phyloP scores from a whole-genome alignment of 1,284 basidiomycete genomes.

The Phellinidium pouzarii region DNA sequence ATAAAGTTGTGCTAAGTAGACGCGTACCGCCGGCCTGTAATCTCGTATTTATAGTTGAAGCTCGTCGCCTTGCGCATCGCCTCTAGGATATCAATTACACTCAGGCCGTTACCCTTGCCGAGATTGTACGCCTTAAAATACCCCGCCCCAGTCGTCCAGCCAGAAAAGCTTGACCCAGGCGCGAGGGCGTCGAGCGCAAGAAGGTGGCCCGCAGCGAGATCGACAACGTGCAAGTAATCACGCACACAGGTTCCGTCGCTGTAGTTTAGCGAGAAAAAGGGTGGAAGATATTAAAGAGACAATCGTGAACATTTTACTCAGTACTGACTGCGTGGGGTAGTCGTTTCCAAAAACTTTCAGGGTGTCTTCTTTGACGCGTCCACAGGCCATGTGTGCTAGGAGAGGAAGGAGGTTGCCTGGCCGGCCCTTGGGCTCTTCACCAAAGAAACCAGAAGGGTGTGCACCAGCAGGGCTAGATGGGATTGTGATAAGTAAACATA shows the following conservation, averaged over 20 bases:
- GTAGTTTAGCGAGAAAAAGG: not conserved
- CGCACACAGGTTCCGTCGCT: slow-evolving; percentile 96
- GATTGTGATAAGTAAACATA: slow-evolving; percentile 18
- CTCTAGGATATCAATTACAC: slow-evolving; percentile 89
- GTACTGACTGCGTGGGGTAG: slow-evolving; percentile 84
- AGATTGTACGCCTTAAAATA: slow-evolving; percentile 95
- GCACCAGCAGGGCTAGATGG: slow-evolving; percentile 85
- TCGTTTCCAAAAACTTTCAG: slow-evolving; percentile 97
- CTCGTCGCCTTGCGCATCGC: slow-evolving; percentile 94
- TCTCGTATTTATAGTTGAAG: slow-evolving; percentile 83
- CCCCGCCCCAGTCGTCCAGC: slow-evolving; percentile 34
- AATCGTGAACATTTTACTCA: no score
- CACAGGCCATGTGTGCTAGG: slow-evolving; percentile 92
- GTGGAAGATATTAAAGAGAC: no score
- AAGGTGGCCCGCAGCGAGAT: slow-evolving; percentile 90
- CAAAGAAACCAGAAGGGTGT: slow-evolving; percentile 92
- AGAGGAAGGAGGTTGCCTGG: slow-evolving; percentile 95
- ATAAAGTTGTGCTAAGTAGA: not conserved
- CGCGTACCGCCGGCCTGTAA: slow-evolving; percentile 82
- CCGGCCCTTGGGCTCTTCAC: slow-evolving; percentile 92
- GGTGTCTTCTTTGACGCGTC: slow-evolving; percentile 74
- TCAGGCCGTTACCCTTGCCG: slow-evolving; percentile 89
- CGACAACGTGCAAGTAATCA: slow-evolving; percentile 97
- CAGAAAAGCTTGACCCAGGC: slow-evolving; percentile 44
- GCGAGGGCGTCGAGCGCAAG: slow-evolving; percentile 84